Evolutionary conservation across 495 filamentous ascomycete genomes (phyloP).

Genomic region (Trichocladium antarcticum): DNA sequence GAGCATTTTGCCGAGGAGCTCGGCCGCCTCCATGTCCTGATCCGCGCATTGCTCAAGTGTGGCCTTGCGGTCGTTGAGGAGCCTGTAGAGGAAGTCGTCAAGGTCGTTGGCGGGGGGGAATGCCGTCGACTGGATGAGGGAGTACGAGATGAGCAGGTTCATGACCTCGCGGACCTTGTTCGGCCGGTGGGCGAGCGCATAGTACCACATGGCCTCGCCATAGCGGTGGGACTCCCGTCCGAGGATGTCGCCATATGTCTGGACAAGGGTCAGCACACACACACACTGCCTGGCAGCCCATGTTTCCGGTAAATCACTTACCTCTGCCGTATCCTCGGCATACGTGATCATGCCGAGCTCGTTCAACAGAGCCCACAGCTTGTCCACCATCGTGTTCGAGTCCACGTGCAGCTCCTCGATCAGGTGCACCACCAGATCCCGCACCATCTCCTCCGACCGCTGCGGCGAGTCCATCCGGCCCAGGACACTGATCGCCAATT

Average conservation of each 20-base stretch:
- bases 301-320: constrained; percentile 41
- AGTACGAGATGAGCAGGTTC: constrained; percentile 76
- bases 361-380: constrained; percentile 57
- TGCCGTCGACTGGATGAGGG: constrained; percentile 67
- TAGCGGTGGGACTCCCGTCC: constrained; percentile 56
- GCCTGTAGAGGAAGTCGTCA: constrained; percentile 51
- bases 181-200: constrained; percentile 62
- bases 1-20: constrained; percentile 68
- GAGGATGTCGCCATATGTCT: constrained; percentile 70
- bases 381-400: constrained; percentile 57
- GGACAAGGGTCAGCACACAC: no score
- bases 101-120: constrained; percentile 58
- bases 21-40: constrained; percentile 63
- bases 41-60: constrained; percentile 54
- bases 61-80: constrained; percentile 55
- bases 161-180: constrained; percentile 70
- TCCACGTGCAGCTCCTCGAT: constrained; percentile 53
- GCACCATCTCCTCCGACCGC: constrained; percentile 54
- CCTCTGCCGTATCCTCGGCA: constrained; percentile 64
- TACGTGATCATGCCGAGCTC: constrained; percentile 58
- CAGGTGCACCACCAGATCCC: constrained; percentile 42
- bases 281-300: no score
- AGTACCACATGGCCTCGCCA: constrained; percentile 74
- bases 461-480: constrained; percentile 57
- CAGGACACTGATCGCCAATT: constrained; percentile 67